Base-by-base conservation (phyloP, 495 filamentous ascomycete species). In the Neurospora sp. region DNA sequence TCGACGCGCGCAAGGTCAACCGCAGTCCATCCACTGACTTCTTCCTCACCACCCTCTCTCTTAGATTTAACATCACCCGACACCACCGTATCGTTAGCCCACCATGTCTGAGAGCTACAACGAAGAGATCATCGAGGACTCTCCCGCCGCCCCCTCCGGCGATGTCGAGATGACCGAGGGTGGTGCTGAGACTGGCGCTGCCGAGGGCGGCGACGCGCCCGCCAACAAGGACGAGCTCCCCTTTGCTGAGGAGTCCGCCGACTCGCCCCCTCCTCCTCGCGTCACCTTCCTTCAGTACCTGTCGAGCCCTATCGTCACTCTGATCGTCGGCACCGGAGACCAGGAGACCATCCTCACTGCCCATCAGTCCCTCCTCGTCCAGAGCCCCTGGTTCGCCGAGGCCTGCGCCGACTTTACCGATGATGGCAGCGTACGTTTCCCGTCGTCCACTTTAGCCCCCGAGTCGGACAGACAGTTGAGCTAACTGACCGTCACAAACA, bases 241-340 rank as follows among this genome's bases (percentile, higher is more conserved):
- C 60, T 86, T 85, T 70, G 79, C 79, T 70, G 84, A 85, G 74
- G 83, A 80, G 60, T 76, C 77, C n/a, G 79, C 83, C 70, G 78
- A 82, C n/a, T 79, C 81, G 11, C 40, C 70, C 11, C 70, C 70
- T 3, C 79, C 82, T 23, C 81, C 83, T 69, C 82, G 85, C 71
- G 76, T 77, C 70, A 82, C 79, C 37, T 87, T 84, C 72, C 78
- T 83, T 69, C 90, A 87, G 79, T 91, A 90, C 79, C 86, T 97
- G 27, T 90, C 87, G 71, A 94, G 91, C 40, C 94, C 95, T 1
- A 89, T 97, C 31, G 88, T 98, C 42, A 90, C 91, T 27, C 83
- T 97, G 20, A 76, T 90, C n/a, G 86, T 97, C 37, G 95, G 95
- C 38, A 78, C 79, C 44, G 88, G 88, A 42, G 88, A 88, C 10